A percentile compares a stretch with the other conserved stretches of the same genome.
Evolutionary conservation across 2,329 filamentous ascomycete species (phyloP).

Genomic region (Neurospora crassa): DNA sequence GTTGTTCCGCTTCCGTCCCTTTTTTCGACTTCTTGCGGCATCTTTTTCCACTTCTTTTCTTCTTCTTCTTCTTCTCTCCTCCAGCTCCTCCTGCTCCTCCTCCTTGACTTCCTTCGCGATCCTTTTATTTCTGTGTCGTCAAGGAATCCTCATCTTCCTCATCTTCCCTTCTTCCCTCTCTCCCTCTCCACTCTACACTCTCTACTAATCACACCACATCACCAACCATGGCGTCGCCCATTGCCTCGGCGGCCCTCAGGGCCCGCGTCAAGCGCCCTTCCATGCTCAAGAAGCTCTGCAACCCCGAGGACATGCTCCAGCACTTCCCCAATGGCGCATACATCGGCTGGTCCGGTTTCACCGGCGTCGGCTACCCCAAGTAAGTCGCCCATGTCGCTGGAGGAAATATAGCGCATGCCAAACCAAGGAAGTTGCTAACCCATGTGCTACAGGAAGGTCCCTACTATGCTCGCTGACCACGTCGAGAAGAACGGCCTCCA

Average conservation of each 20-base stretch:
- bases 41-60: not conserved
- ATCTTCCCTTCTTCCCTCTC: not conserved
- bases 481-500: constrained; percentile 80
- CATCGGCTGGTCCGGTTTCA: constrained; percentile 87
- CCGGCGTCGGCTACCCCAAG: constrained; percentile 84
- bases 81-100: not conserved
- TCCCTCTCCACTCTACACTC: constrained; percentile 5
- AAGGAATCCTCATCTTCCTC: not conserved
- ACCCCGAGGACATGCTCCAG: constrained; percentile 68
- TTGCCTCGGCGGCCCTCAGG: constrained; percentile 65
- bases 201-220: not conserved
- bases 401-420: not conserved
- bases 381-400: constrained; percentile 22
- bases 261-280: constrained; percentile 66
- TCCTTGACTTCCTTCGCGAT: not conserved
- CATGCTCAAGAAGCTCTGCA: constrained; percentile 70
- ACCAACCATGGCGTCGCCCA: constrained; percentile 36
- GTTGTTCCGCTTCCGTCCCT: not conserved
- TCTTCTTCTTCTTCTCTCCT: not conserved
- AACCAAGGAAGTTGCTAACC: constrained; percentile 9
- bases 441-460: constrained; percentile 58
- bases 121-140: not conserved
- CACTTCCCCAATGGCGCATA: constrained; percentile 80
- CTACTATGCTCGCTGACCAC: constrained; percentile 75
- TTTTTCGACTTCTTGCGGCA: not conserved